Conservation (phyloP, 768 basidiomycete species). For the Suillus occidentalis region DNA sequence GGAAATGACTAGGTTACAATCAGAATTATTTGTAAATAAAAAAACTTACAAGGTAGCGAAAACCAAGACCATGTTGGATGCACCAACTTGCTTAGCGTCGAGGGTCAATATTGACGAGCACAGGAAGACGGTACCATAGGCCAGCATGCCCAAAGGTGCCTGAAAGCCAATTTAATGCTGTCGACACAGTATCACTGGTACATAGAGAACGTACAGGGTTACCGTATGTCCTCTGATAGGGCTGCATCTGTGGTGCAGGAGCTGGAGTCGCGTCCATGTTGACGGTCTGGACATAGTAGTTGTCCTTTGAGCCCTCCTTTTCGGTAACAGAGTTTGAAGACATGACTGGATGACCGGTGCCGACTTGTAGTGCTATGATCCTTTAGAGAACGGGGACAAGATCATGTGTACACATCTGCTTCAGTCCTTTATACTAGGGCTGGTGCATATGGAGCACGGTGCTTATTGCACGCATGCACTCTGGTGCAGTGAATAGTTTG, state of each 20-base stretch:
- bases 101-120: slow-evolving; percentile 30
- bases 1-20: slow-evolving; percentile 2
- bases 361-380: slow-evolving; percentile 4
- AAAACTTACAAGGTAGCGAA: slow-evolving; percentile 28
- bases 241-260: slow-evolving; percentile 22
- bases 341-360: slow-evolving; percentile 14
- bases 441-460: not conserved
- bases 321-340: slow-evolving; percentile 21
- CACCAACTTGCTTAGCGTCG: slow-evolving; percentile 16
- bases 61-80: slow-evolving; percentile 26
- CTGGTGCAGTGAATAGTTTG: slow-evolving; percentile 2
- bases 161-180: slow-evolving; percentile 9
- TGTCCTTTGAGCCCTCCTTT: slow-evolving; percentile 21
- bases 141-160: slow-evolving; percentile 30
- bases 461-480: slow-evolving; percentile 3
- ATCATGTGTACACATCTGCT: not conserved
- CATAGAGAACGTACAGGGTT: slow-evolving; percentile 20
- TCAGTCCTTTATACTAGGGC: slow-evolving; percentile 19
- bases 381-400: slow-evolving; percentile 4
- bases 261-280: slow-evolving; percentile 17
- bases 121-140: slow-evolving; percentile 30
- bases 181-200: not conserved
- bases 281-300: slow-evolving; percentile 29
- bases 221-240: slow-evolving; percentile 27
- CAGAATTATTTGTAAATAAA: not conserved